Percentiles rank a stretch among this genome's conserved stretches.
Evolutionary conservation across 2,329 filamentous ascomycete genomes (phyloP).

Genomic region (Scedosporium apiospermum): DNA sequence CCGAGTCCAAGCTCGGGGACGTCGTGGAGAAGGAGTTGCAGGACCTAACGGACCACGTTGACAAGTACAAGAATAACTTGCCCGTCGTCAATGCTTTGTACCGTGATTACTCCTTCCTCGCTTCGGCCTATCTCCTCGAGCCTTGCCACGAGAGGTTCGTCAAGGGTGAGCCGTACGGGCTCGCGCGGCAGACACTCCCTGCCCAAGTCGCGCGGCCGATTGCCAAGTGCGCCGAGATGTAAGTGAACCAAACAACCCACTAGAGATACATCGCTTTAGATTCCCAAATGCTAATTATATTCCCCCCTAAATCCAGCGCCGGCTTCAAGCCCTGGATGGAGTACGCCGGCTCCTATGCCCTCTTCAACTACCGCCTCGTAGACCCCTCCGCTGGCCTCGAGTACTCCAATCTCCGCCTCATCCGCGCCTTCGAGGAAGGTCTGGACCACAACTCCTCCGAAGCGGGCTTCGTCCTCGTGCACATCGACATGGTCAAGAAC

Average conservation of each 20-base stretch:
- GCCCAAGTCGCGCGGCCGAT: slow-evolving; percentile 70
- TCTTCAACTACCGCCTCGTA: slow-evolving; percentile 56
- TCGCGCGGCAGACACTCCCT: slow-evolving; percentile 66
- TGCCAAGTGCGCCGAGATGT: slow-evolving; percentile 77
- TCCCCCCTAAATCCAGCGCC: slow-evolving; percentile 11
- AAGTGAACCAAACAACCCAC: slow-evolving; percentile 30
- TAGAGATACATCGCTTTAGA: neutral
- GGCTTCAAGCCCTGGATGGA: slow-evolving; percentile 93
- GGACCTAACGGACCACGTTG: slow-evolving; percentile 64
- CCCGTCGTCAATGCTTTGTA: slow-evolving; percentile 79
- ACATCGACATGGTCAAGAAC: slow-evolving; percentile 90
- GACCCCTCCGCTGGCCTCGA: slow-evolving; percentile 47
- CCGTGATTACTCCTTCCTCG: slow-evolving; percentile 84
- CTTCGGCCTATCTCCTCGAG: slow-evolving; percentile 83
- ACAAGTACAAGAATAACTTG: slow-evolving; percentile 63
- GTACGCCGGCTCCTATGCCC: slow-evolving; percentile 60
- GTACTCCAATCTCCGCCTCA: slow-evolving; percentile 65
- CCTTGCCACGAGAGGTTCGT: slow-evolving; percentile 72
- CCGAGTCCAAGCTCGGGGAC: slow-evolving; percentile 62
- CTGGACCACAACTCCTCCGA: slow-evolving; percentile 81
- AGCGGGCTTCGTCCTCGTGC: slow-evolving; percentile 90
- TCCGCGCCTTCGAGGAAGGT: slow-evolving; percentile 85
- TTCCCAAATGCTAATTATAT: neutral
- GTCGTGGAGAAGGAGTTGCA: slow-evolving; percentile 66
- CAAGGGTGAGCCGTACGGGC: slow-evolving; percentile 65